Conservation (phyloP, 2,329 filamentous ascomycete species). For the Diaporthe nobilis region DNA sequence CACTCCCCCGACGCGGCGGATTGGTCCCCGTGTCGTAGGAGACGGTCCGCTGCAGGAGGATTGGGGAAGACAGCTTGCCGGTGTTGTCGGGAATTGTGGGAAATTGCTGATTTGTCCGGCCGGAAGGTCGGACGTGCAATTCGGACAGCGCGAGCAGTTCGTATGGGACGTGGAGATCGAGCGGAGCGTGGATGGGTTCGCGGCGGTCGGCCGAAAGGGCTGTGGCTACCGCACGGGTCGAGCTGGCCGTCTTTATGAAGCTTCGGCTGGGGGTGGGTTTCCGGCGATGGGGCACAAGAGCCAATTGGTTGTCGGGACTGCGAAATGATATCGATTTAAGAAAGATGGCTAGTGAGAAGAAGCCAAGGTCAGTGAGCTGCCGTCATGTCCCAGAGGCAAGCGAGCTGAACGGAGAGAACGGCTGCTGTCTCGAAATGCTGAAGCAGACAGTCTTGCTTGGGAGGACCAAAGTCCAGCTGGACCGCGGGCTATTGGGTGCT, state of each 20-base stretch:
- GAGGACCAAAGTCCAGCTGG: slow-evolving; percentile 31
- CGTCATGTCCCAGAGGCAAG: slow-evolving; percentile 27
- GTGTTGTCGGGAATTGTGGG: slow-evolving; percentile 68
- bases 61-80: slow-evolving; percentile 95
- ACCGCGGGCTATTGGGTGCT: slow-evolving; percentile 30
- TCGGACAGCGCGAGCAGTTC: slow-evolving; percentile 40
- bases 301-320: slow-evolving; percentile 22
- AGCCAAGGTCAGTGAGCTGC: slow-evolving; percentile 27
- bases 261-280: not conserved
- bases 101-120: slow-evolving; percentile 41
- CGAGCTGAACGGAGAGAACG: slow-evolving; percentile 30
- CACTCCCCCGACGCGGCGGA: slow-evolving; percentile 73
- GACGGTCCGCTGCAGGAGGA: slow-evolving; percentile 89
- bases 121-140: slow-evolving; percentile 47
- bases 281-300: not conserved
- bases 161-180: slow-evolving; percentile 16
- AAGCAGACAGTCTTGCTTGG: slow-evolving; percentile 27
- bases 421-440: slow-evolving; percentile 22
- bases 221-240: slow-evolving; percentile 9
- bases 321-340: slow-evolving; percentile 39
- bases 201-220: slow-evolving; percentile 20
- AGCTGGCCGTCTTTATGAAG: slow-evolving; percentile 1
- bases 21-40: slow-evolving; percentile 90
- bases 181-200: slow-evolving; percentile 45
- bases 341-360: slow-evolving; percentile 39